Base-by-base conservation (phyloP, 2,329 filamentous ascomycete genomes). In the Microascus cirrosus region DNA sequence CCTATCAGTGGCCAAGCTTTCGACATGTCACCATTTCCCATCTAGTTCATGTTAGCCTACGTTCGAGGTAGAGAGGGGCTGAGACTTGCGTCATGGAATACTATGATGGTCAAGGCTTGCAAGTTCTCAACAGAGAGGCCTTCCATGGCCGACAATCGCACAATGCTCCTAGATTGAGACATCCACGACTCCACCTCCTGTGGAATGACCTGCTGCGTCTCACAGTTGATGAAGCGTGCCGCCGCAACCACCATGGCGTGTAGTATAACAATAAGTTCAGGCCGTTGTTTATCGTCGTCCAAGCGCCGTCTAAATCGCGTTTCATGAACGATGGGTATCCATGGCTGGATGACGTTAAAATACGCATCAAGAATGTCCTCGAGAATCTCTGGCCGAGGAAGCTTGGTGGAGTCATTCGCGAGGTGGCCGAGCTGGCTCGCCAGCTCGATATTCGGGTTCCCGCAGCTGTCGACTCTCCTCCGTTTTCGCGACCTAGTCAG, bases 341-440 rank as follows among this genome's bases (percentile, higher is more conserved):
- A 75, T 10, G 72, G 73, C 45, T 75, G 72, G 5, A 74, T 66
- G n/a, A 66, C 57, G 6, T 63, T 61, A 59, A 74, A 74, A 59
- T 74, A 71, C 6, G 55, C 58, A 24, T 65, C 62, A 15, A 67
- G 59, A 1, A 64, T 25, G 10, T 63, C 59, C 18, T 64, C 64
- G 8, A 66, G 55, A 2, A 61, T 35, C 2, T 57, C 59, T 1
- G 52, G 52, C 8, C 60, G 55, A 4, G 63, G 63, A 12, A 65
- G 55, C n/a, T 57, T 67, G 18, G 66, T 65, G 6, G 68, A 59
- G 12, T 67, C 60, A 28, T 63, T 62, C n/a, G 66, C 60, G 15
- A 69, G 28, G 12, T 67, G 59, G 25, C 62, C 61, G 3, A 61
- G 54, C 3, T 60, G 56, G 3, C 60, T 59, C 2, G 61, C 55